Base-by-base conservation (phyloP, 352 stramenopile species). In the Phytophthora idaei region DNA sequence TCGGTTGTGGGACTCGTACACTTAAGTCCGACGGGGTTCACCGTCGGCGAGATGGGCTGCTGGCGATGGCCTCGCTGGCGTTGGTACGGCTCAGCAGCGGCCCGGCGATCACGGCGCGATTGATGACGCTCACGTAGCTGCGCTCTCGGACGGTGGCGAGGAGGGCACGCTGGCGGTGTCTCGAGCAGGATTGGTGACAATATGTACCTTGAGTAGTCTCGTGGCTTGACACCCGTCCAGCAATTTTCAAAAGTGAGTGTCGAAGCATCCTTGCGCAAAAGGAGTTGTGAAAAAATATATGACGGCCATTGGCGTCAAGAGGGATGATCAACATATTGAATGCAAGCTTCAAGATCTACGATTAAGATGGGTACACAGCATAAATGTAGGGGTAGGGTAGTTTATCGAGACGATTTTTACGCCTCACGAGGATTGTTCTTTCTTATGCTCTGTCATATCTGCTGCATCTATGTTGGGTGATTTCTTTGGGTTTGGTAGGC, bases 401-500 rank as follows among this genome's bases (percentile, higher is more conserved):
- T 34, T 39, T 61, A 32, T 42, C 14, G 42, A 61, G 21, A 52
- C 53, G 27, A 61, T 29, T 49, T 61, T 39, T 25, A 14, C 4
- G 52, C 21, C 6, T 61, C 21, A 21, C 21, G 21, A 21, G 21
- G 21, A 21, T 21, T 21, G 1, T 1, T 32, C 29, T 41, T 41
- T 21, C 29, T 27, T 42, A 21, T 21, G 21, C 21, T 21, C 21
- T 21, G 7, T 32, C 25, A 51, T 61, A 52, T 51, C 27, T 44
- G 32, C 53, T 37, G 53, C 41, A 32, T 34, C 14, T 52, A 47
- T 52, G 53, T 25, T 39, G 41, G 10, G 15, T 31, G n/a, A n/a
- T 21, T 41, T 60, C 8, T 39, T 12, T 60, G 50, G 49, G 50
- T 60, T 60, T 50, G 27, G 53, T 21, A 61, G 53, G 53, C 41